Conservation (phyloP, 2,329 filamentous ascomycete species). For the Sporothrix phasma region DNA sequence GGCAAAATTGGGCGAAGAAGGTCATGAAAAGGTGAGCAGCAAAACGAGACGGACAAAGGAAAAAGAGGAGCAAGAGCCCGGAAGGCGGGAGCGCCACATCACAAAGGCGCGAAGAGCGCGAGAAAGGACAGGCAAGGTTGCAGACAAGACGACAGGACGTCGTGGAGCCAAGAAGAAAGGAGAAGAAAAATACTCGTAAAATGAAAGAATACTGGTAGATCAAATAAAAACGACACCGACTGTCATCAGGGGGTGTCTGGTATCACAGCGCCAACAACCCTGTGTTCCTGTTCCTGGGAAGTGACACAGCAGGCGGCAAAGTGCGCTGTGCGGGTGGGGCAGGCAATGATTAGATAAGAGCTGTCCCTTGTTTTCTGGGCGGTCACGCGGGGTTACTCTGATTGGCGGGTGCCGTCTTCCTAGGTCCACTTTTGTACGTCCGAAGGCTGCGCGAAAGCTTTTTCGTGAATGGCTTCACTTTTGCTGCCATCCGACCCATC, state of each 20-base stretch:
- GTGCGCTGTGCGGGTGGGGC: too few species aligned
- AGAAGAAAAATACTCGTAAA: too few species aligned
- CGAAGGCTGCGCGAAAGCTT: conserved; percentile 7
- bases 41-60: neutral
- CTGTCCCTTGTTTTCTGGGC: neutral
- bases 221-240: too few species aligned
- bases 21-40: neutral
- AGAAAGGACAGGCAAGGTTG: neutral
- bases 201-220: too few species aligned
- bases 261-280: too few species aligned
- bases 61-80: neutral
- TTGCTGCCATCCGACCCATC: neutral
- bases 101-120: neutral
- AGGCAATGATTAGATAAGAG: conserved; percentile 13
- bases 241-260: too few species aligned
- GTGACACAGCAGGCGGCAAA: neutral
- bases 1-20: neutral
- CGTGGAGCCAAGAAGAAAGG: too few species aligned
- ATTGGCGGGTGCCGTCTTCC: neutral
- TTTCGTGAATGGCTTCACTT: conserved; percentile 15
- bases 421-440: neutral
- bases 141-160: too few species aligned
- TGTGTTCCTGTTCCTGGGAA: too few species aligned
- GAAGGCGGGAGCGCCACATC: neutral
- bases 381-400: neutral